Conservation (phyloP, 2,329 filamentous ascomycete species). For the Penicillium occitanis region DNA sequence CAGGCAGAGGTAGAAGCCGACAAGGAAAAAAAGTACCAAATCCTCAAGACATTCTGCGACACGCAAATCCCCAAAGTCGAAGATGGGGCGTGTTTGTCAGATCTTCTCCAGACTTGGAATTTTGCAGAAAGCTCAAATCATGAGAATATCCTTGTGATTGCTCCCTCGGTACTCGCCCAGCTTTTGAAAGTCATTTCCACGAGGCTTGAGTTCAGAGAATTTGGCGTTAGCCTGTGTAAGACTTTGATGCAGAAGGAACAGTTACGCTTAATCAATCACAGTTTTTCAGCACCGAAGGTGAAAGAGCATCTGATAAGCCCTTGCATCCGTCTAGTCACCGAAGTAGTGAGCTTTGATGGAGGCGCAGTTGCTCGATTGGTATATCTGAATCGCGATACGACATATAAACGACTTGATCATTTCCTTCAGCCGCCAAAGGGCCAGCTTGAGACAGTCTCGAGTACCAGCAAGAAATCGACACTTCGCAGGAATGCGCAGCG, state of each 20-base stretch:
- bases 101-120: conserved; percentile 85
- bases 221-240: conserved; percentile 76
- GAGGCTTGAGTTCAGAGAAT: conserved; percentile 69
- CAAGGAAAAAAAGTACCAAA: conserved; percentile 41
- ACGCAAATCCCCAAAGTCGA: conserved; percentile 54
- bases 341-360: conserved; percentile 82
- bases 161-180: conserved; percentile 77
- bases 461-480: conserved; percentile 70
- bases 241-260: conserved; percentile 79
- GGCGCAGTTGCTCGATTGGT: conserved; percentile 75
- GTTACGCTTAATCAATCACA: conserved; percentile 74
- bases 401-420: conserved; percentile 74
- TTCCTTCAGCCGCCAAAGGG: conserved; percentile 71
- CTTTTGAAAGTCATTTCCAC: conserved; percentile 75
- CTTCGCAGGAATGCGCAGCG: conserved; percentile 79
- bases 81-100: conserved; percentile 65
- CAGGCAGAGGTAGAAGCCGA: conserved; percentile 38
- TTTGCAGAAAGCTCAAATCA: conserved; percentile 77
- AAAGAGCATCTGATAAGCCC: conserved; percentile 90
- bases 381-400: conserved; percentile 74
- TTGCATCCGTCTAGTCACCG: conserved; percentile 78
- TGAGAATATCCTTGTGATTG: conserved; percentile 75
- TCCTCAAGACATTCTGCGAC: conserved; percentile 52
- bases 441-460: conserved; percentile 54
- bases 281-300: conserved; percentile 73